Evolutionary conservation across 306 rosid genomes (phyloP), one percentile per base, ranked within the genome.

Genomic region (Inga oerstediana): DNA sequence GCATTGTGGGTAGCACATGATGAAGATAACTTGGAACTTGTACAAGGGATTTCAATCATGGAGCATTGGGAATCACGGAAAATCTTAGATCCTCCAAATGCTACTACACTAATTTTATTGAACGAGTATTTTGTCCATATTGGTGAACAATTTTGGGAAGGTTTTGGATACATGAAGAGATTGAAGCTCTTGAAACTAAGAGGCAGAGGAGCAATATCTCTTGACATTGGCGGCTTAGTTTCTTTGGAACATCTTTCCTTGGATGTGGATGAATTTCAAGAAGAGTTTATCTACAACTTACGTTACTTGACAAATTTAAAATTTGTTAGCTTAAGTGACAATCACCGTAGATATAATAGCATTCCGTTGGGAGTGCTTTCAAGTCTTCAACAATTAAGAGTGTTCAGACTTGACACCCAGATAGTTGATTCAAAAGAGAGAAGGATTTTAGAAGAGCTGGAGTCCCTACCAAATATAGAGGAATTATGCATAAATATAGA

Each of bases 291-390:
- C 8, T 4, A 4, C 0, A 66, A 37, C 35, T 37, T 75, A 32
- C 58, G 11, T 37, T 9, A 35, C 7, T 4, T 62, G 5, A 27
- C 4, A 51, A 74, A 45, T 4, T 32, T 74, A 59, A 51, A 16
- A 10, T 2, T 0, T 13, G 10, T 74, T 0, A 10, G 12, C 5
- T 3, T 74, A 32, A 32, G 34, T 32, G 0, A 0, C 34, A 0
- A 0, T 5, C 9, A 27, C 1, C 1, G 0, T 41, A 0, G 45
- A 32, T 2, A 2, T 32, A 32, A 0, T 32, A 32, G 30, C 1
- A 27, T 73, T 13, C 77, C 41, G 0, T 45, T 14, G 37, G 58
- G 30, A 44, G 37, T 72, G 39, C 5, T 72, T 1, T 45, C 59
- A 73, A 48, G 77, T 46, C 77, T 73, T 73, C 30, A 27, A 27